Evolutionary conservation across 164 flowering plant species (phyloP), one percentile per base, ranked within the genome.

Genomic region (Protea cynaroides): DNA sequence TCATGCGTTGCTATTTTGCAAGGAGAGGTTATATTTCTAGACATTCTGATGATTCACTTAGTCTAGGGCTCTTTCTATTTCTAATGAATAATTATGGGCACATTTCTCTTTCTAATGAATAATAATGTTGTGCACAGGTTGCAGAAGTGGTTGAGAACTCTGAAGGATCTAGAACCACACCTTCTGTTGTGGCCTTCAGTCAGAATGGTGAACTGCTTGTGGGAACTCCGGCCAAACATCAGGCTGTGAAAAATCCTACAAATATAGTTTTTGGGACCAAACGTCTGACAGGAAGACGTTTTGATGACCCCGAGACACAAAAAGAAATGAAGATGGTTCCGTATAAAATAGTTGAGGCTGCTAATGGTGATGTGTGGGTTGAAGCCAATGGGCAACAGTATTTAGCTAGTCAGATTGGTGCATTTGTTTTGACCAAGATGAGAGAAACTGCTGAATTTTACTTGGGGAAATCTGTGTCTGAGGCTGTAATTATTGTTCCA

Each of bases 261-360:
- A 84, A 84, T 66, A 86, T 86, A 4, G 0, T 86, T 56, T 82
- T 76, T 61, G 90, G 84, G 22, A 84, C 85, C 25, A 86, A 86
- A 61, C 84, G 88, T 62, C 63, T 83, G 24, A 86, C 84, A 0
- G 90, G 90, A 21, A 81, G 90, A 63, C 75, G 78, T 5, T 86
- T 79, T 70, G 85, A 82, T 69, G 90, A 86, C 57, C 71, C 83
- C 10, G 88, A 81, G 63, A 82, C 86, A 6, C 90, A 86, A 55
- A 86, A 86, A 58, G 90, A 86, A 63, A 86, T 84, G 85, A 83
- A 86, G 65, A 83, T 84, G 90, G 86, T 86, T 25, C 88, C 90
- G 0, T 86, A 79, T 59, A 86, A 86, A 76, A 83, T 86, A 43
- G 83, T 84, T 8, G 81, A 60, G 73, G 87, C 88, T 61, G 82